Evolutionary conservation across 768 basidiomycete genomes (phyloP).

Genomic region (Leccinum boreale): DNA sequence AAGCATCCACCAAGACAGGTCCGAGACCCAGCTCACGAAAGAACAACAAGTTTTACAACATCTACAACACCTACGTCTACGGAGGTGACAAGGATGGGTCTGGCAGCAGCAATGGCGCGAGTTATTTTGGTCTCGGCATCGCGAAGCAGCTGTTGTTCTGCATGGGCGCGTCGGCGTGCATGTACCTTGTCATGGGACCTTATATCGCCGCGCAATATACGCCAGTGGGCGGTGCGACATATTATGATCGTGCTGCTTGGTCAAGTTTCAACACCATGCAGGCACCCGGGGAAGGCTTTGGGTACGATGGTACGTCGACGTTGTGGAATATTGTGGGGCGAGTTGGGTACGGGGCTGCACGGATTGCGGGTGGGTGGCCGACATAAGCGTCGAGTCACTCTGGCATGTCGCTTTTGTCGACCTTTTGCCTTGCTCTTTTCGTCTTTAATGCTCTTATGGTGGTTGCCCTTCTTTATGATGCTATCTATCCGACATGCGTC

Average conservation of each 20-base stretch:
- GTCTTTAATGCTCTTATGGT: constrained; percentile 18
- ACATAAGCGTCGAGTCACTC: constrained; percentile 38
- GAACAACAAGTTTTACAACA: constrained; percentile 73
- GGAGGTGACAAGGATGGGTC: constrained; percentile 40
- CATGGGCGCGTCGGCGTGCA: constrained; percentile 59
- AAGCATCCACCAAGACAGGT: constrained; percentile 35
- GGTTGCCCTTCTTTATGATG: constrained; percentile 13
- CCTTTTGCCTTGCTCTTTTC: constrained; percentile 3
- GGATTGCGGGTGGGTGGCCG: constrained; percentile 76
- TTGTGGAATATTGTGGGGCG: constrained; percentile 71
- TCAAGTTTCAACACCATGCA: constrained; percentile 72
- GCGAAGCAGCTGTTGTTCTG: constrained; percentile 53
- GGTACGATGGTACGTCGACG: constrained; percentile 52
- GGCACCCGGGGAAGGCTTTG: constrained; percentile 68
- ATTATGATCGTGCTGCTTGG: constrained; percentile 79
- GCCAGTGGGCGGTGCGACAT: constrained; percentile 61
- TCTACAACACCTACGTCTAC: constrained; percentile 74
- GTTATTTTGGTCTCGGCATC: constrained; percentile 31
- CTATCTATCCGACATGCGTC: constrained; percentile 12
- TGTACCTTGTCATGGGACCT: constrained; percentile 59
- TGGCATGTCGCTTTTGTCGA: background rate
- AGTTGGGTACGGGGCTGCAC: constrained; percentile 70
- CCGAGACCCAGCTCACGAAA: constrained; percentile 35
- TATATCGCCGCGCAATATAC: constrained; percentile 55
- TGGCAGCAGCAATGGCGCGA: constrained; percentile 13